A percentile compares a stretch with the other conserved stretches of the same genome.
Conservation (phyloP, 2,329 filamentous ascomycete genomes). For the Claviceps sorghi region DNA sequence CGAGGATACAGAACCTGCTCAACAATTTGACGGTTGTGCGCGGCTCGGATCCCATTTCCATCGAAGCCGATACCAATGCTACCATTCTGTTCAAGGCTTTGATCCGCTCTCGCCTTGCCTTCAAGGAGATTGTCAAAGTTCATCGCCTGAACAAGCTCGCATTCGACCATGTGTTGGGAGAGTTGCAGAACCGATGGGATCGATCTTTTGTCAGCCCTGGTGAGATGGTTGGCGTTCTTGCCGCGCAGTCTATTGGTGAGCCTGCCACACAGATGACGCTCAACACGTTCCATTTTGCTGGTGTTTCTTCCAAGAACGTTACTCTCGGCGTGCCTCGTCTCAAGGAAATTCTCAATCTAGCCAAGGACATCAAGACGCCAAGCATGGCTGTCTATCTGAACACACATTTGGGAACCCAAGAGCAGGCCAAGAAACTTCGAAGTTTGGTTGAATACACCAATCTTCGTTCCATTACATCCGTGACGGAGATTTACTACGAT, state of each 20-base stretch:
- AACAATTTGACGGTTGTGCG: slow-evolving; percentile 72
- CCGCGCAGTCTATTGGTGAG: slow-evolving; percentile 96
- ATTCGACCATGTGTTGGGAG: slow-evolving; percentile 82
- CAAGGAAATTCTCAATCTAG: slow-evolving; percentile 97
- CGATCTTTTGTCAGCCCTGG: slow-evolving; percentile 77
- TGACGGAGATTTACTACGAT: slow-evolving; percentile 95
- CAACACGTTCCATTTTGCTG: slow-evolving; percentile 99
- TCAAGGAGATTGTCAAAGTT: slow-evolving; percentile 78
- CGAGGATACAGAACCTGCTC: slow-evolving; percentile 59
- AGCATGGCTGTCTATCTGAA: slow-evolving; percentile 87
- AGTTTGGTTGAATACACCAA: slow-evolving; percentile 90
- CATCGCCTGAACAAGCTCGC: slow-evolving; percentile 81
- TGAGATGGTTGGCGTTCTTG: slow-evolving; percentile 97
- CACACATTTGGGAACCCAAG: slow-evolving; percentile 49
- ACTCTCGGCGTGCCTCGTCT: slow-evolving; percentile 97
- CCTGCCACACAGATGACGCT: slow-evolving; percentile 98
- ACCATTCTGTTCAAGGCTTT: slow-evolving; percentile 88
- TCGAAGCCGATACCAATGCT: slow-evolving; percentile 75
- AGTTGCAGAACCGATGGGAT: slow-evolving; percentile 77
- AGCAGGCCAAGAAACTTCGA: slow-evolving; percentile 71
- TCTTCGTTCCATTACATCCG: slow-evolving; percentile 75
- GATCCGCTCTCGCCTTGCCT: slow-evolving; percentile 75
- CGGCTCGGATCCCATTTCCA: slow-evolving; percentile 66
- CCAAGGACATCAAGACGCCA: slow-evolving; percentile 95
- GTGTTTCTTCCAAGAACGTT: slow-evolving; percentile 99